Conservation (phyloP, 1,284 basidiomycete genomes). For the Ceratobasidium papillatum region DNA sequence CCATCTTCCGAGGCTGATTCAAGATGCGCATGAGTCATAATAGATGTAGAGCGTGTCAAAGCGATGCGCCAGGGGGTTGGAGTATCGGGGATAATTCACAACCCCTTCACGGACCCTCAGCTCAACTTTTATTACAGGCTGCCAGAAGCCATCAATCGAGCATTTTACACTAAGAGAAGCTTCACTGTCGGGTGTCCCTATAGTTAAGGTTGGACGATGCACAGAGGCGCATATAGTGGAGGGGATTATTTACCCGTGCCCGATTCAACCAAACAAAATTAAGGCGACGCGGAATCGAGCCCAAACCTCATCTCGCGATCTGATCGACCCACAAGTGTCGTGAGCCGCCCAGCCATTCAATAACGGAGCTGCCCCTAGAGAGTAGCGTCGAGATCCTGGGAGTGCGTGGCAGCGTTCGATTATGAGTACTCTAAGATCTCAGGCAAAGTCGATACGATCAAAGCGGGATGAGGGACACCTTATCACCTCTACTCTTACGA, state of each 20-base stretch:
- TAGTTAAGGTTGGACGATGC: neutral
- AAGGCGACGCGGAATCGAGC: neutral
- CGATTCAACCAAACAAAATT: neutral
- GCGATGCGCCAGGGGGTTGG: neutral
- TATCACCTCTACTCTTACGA: no score
- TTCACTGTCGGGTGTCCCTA: neutral
- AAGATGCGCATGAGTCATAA: neutral
- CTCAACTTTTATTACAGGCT: neutral
- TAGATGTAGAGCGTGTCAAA: neutral
- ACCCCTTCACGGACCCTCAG: neutral
- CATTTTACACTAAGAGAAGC: no score
- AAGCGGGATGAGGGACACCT: no score
- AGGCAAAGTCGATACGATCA: no score
- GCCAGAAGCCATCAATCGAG: neutral
- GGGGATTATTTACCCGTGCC: neutral
- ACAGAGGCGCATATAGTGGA: neutral
- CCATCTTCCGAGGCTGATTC: neutral
- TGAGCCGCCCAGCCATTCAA: neutral
- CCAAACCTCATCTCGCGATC: neutral
- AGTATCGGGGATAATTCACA: neutral
- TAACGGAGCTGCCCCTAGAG: neutral
- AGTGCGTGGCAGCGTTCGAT: no score
- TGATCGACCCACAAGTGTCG: neutral
- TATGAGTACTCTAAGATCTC: no score
- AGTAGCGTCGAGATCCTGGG: no score